These are phyloP conservation scores for Aspergillus saccharolyticus DNA, from an alignment of 495 filamentous ascomycete genomes.

Conservation along the genomic window DNA sequence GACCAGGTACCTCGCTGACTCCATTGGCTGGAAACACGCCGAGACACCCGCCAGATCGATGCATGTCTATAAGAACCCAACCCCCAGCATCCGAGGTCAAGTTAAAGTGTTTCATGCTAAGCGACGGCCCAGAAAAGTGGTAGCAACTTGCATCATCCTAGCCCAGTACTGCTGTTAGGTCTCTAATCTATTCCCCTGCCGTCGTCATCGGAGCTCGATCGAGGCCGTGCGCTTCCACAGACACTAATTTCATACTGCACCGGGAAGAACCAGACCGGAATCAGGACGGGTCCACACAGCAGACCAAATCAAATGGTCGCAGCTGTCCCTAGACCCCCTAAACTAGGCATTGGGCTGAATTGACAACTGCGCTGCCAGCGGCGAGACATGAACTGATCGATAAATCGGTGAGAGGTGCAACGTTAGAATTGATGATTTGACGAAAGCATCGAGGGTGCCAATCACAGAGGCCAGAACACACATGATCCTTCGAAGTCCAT, in stretches of 20 bases:
- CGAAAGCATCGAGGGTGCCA: neutral
- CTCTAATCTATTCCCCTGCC: neutral
- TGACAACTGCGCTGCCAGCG: neutral
- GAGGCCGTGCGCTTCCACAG: neutral
- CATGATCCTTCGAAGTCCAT: neutral
- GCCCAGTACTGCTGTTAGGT: neutral
- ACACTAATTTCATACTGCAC: neutral
- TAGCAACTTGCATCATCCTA: neutral
- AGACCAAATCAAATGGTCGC: neutral
- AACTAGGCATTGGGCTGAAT: neutral
- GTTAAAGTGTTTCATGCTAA: constrained; percentile 1
- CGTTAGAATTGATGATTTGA: neutral
- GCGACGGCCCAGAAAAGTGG: neutral
- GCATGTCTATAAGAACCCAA: neutral
- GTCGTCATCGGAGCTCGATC: neutral
- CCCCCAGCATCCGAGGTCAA: neutral
- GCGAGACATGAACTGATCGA: neutral
- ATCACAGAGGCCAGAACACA: neutral
- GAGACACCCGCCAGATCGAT: neutral
- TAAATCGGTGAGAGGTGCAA: neutral
- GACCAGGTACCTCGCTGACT: neutral
- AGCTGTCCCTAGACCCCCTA: neutral
- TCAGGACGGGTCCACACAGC: neutral
- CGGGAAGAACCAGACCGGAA: neutral
- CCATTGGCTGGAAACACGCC: neutral